Conservation (phyloP, 2,329 filamentous ascomycete genomes). For the Fusarium sterilihyphosum region DNA sequence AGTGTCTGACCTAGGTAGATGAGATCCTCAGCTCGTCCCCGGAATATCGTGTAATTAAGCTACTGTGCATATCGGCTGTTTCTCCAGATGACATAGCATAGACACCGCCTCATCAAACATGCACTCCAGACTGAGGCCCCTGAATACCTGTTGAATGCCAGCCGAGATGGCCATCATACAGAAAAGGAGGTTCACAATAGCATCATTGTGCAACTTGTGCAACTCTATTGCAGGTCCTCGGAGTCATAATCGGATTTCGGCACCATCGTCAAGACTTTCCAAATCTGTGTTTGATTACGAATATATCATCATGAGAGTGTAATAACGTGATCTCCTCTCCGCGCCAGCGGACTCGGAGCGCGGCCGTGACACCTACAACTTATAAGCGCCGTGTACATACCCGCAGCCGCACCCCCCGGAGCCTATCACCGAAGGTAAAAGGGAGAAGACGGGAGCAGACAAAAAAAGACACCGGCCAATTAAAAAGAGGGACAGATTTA, state of each 20-base stretch:
- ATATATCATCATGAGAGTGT: background rate
- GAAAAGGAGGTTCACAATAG: conserved; percentile 6
- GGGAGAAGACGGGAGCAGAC: background rate
- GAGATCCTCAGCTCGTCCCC: conserved; percentile 19
- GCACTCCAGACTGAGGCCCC: background rate
- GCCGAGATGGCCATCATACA: conserved; percentile 2
- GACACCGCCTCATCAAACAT: conserved; percentile 15
- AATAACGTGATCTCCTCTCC: conserved; percentile 5
- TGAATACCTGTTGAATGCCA: background rate
- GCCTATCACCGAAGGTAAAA: conserved; percentile 12
- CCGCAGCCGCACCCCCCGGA: conserved; percentile 24
- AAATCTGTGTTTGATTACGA: background rate
- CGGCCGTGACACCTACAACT: conserved; percentile 5
- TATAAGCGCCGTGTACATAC: conserved; percentile 19
- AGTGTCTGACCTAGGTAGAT: conserved; percentile 18
- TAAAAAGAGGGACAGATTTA: conserved; percentile 23
- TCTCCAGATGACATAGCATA: conserved; percentile 4
- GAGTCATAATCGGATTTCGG: background rate
- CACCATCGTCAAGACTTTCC: background rate
- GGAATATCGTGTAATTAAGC: conserved; percentile 28
- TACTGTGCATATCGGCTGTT: conserved; percentile 3
- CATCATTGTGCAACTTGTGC: conserved; percentile 1
- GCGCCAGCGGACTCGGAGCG: conserved; percentile 23
- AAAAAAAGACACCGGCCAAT: conserved; percentile 20
- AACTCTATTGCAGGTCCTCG: background rate